These are phyloP conservation scores for Paracamarosporium sp. DNA, from an alignment of 2,329 filamentous ascomycete species.

Conservation along the genomic window DNA sequence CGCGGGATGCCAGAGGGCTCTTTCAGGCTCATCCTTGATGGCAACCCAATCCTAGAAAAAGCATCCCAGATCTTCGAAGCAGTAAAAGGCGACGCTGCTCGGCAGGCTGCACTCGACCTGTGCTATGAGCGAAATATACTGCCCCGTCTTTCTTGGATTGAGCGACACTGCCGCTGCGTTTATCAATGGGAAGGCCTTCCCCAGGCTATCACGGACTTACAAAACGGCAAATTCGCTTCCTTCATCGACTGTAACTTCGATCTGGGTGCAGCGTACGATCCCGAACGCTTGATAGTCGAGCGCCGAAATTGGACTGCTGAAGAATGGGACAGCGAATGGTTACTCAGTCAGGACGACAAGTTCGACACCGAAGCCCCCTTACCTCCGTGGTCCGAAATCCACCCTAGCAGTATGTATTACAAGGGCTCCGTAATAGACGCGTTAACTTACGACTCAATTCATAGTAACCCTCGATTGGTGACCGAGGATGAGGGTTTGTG, in stretches of 20 bases:
- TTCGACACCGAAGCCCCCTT: neutral
- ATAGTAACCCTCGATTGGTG: neutral
- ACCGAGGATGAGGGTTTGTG: neutral
- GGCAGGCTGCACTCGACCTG: neutral
- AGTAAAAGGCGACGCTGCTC: neutral
- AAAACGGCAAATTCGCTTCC: neutral
- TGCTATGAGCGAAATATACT: neutral
- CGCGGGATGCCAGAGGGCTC: neutral
- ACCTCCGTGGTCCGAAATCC: neutral
- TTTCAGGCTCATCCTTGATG: constrained; percentile 3
- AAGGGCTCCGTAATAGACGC: neutral
- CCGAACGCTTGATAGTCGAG: neutral
- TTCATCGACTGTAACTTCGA: neutral
- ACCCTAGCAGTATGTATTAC: neutral
- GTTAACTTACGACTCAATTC: neutral
- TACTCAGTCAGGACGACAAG: too few species aligned
- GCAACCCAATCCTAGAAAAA: neutral
- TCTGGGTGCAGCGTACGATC: neutral
- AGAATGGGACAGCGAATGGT: neutral
- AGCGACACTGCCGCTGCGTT: neutral
- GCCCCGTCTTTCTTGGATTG: neutral
- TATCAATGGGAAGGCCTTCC: neutral
- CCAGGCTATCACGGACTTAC: neutral
- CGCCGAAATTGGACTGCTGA: neutral
- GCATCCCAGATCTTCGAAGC: neutral